Evolutionary conservation across 2,329 filamentous ascomycete species (phyloP).

Genomic region (Fusarium subglutinans): DNA sequence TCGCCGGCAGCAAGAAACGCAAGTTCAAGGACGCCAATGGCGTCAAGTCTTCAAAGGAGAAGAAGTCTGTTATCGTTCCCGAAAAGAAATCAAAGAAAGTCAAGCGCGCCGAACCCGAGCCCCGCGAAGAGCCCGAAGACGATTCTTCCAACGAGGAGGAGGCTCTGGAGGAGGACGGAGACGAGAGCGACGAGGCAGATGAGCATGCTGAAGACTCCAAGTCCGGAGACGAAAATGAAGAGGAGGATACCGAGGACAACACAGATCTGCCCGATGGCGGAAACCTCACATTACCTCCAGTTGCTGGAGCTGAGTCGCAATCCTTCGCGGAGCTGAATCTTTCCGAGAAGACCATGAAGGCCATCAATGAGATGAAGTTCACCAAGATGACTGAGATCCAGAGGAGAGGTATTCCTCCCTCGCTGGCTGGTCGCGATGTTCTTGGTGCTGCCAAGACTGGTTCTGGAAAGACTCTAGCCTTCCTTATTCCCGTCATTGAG

Average conservation of each 20-base stretch:
- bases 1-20: conserved; percentile 55
- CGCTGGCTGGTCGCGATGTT: conserved; percentile 90
- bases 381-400: conserved; percentile 97
- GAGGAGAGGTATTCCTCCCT: conserved; percentile 82
- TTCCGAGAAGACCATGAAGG: conserved; percentile 87
- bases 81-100: conserved; percentile 55
- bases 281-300: conserved; percentile 61
- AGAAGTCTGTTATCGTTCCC: conserved; percentile 38
- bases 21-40: conserved; percentile 51
- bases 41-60: conserved; percentile 39
- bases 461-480: conserved; percentile 94
- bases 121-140: conserved; percentile 39
- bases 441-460: conserved; percentile 96
- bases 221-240: conserved; percentile 39
- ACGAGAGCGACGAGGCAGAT: conserved; percentile 43
- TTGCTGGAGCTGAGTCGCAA: conserved; percentile 66
- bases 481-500: conserved; percentile 93
- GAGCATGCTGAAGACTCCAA: conserved; percentile 45
- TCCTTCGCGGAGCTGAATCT: conserved; percentile 85
- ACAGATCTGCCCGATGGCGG: conserved; percentile 50
- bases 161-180: conserved; percentile 40
- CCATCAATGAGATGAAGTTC: conserved; percentile 91
- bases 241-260: conserved; percentile 44
- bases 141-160: conserved; percentile 42
- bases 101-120: conserved; percentile 48